Conservation (phyloP, 345 rosid genomes). For the Arabidopsis thaliana region DNA sequence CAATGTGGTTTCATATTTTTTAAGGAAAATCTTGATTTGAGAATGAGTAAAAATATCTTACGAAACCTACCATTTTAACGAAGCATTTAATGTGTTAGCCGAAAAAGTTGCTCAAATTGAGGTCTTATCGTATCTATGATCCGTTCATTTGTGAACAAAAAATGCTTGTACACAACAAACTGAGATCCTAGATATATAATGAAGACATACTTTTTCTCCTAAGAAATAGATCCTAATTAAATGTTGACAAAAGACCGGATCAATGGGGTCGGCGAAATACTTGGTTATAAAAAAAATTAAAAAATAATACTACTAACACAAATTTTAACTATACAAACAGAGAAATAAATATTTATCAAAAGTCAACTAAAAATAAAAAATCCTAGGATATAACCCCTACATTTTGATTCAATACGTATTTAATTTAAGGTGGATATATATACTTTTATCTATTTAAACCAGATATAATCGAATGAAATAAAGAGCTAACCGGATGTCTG, state of each 20-base stretch:
- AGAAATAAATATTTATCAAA: not conserved
- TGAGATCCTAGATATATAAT: not conserved
- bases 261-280: conserved; percentile 33
- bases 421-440: not conserved
- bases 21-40: not conserved
- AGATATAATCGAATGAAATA: not conserved
- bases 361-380: not conserved
- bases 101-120: not conserved
- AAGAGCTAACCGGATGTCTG: not conserved
- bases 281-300: conserved; percentile 2
- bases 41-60: conserved; percentile 16
- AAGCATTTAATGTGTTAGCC: not conserved
- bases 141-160: not conserved
- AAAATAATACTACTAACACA: not conserved
- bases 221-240: conserved; percentile 29
- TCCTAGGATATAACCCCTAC: not conserved
- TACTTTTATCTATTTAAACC: not conserved
- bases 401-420: not conserved
- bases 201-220: conserved; percentile 14
- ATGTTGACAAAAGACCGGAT: conserved; percentile 39
- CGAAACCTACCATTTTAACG: not conserved
- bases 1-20: conserved; percentile 1
- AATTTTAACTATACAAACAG: not conserved
- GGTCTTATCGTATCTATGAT: not conserved
- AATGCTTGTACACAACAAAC: conserved; percentile 4